Base-by-base conservation (phyloP, 192 early-diverging fungal species). In the Dissophora ornata region DNA sequence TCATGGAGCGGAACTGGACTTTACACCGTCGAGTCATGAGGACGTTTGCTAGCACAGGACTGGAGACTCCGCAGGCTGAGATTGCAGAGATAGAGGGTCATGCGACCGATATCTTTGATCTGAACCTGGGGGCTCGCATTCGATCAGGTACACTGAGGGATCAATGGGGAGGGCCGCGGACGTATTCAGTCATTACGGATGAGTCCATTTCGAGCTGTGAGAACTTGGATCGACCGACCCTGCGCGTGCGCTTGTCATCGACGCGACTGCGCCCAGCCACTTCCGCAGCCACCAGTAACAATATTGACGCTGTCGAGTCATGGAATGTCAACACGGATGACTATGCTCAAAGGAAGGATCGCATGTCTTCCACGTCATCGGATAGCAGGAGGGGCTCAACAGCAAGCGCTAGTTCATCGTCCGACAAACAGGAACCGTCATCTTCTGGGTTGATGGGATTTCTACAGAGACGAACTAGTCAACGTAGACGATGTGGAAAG, bases 1-100 rank as follows among this genome's bases (percentile, higher is more conserved):
- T 85, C 11, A 70, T 70, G 49, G 68, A 70, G 25, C 50, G 58
- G 25, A 70, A 70, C 28, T 62, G 68, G 68, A 46, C 5, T 16
- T 29, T 51, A 9, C 59, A 62, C 21, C 58, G 52, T 15, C 32
- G 62, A 11, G 29, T 70, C 15, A 45, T 61, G 16, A 29, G 34
- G 33, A 62, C 2, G 9, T 22, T 45, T 18, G 16, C 15, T 19
- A 33, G 21, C 34, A 49, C 30, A 15, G 57, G 41, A 11, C 25
- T 60, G 0, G 57, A 41, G 19, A 30, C 63, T 1, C 53, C 53
- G 6, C 63, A 46, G n/a, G 0, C 41, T 0, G 62, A 64, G n/a
- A 30, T 29, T n/a, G 9, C 51, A 15, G 38, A 19, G 19, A 16
- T 29, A 15, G 56, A 57, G 22, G 30, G 18, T 7, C 28, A 7